Evolutionary conservation across 768 basidiomycete genomes (phyloP).

Genomic region (Hygrophorus russula): DNA sequence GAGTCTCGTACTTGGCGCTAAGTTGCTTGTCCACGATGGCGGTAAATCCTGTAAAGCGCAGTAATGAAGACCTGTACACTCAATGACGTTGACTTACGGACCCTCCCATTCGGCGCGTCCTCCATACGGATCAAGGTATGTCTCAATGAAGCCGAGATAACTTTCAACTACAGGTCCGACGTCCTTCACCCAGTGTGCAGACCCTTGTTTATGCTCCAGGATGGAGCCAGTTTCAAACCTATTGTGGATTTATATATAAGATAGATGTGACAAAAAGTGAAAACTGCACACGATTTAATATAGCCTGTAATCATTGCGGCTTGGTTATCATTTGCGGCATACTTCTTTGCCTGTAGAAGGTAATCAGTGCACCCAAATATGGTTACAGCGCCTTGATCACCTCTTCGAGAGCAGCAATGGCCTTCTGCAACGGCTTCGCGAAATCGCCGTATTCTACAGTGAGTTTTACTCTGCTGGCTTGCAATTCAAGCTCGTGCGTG

Average conservation of each 20-base stretch:
- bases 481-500: conserved; percentile 34
- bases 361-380: background rate
- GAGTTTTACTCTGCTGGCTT: conserved; percentile 35
- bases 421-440: conserved; percentile 41
- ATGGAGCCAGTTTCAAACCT: conserved; percentile 76
- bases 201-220: conserved; percentile 68
- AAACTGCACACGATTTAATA: conserved; percentile 51
- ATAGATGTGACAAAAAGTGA: background rate
- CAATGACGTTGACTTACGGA: conserved; percentile 11
- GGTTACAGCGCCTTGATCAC: conserved; percentile 18
- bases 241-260: conserved; percentile 4
- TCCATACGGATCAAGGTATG: conserved; percentile 83
- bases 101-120: conserved; percentile 94
- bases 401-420: conserved; percentile 46
- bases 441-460: conserved; percentile 73
- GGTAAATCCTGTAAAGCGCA: conserved; percentile 53
- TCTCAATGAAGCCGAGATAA: conserved; percentile 64
- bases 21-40: conserved; percentile 81
- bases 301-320: conserved; percentile 66
- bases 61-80: conserved; percentile 5
- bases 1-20: conserved; percentile 68
- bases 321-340: conserved; percentile 65
- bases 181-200: conserved; percentile 77
- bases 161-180: conserved; percentile 80
- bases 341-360: conserved; percentile 52